Evolutionary conservation across 768 basidiomycete species (phyloP).

Genomic region (Amanita subjunquillea): DNA sequence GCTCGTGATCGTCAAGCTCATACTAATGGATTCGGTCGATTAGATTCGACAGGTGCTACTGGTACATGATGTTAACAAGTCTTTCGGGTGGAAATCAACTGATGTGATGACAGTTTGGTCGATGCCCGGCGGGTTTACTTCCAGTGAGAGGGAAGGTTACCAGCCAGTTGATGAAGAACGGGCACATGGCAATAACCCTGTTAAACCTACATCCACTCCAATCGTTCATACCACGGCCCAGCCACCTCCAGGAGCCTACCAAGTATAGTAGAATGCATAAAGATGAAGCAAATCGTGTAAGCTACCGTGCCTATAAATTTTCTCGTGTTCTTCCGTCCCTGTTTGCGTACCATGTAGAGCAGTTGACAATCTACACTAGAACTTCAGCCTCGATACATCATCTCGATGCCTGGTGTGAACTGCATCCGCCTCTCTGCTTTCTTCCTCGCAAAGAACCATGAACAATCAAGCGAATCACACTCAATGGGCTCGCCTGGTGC

Average conservation of each 20-base stretch:
- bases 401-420: constrained; percentile 22
- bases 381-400: constrained; percentile 11
- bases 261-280: constrained; percentile 21
- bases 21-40: constrained; percentile 36
- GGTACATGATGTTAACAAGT: constrained; percentile 22
- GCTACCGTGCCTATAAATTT: neutral
- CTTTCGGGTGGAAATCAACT: neutral
- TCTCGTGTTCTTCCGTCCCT: neutral
- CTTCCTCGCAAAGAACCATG: constrained; percentile 67
- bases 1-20: constrained; percentile 47
- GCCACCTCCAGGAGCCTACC: constrained; percentile 30
- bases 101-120: constrained; percentile 48
- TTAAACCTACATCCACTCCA: constrained; percentile 15
- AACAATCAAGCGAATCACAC: constrained; percentile 84
- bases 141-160: constrained; percentile 44
- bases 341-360: neutral
- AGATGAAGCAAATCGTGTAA: neutral
- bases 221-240: constrained; percentile 13
- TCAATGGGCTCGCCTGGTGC: constrained; percentile 47
- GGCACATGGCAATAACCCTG: constrained; percentile 6
- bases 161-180: constrained; percentile 51
- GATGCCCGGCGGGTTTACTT: constrained; percentile 67
- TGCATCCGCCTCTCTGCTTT: constrained; percentile 38
- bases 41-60: constrained; percentile 44
- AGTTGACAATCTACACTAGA: constrained; percentile 8